phyloP scores from a whole-genome alignment of 2,329 filamentous ascomycete species.

The Arthrobotrys iridis region DNA sequence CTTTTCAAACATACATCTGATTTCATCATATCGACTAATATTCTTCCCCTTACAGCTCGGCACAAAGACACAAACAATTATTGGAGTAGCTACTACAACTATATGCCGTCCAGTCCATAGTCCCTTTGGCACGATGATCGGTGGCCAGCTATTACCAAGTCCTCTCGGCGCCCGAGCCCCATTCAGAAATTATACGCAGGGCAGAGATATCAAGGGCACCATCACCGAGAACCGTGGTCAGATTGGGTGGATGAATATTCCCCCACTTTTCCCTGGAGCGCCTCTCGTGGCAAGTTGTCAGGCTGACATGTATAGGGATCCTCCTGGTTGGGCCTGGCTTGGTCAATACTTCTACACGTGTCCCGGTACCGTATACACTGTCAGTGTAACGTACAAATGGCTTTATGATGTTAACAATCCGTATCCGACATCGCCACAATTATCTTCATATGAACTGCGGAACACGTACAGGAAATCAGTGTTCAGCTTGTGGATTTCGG shows the following conservation, averaged over 20 bases:
- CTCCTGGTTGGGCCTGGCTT: not conserved
- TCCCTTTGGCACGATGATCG: not conserved
- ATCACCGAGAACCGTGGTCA: not conserved
- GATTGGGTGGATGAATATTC: not conserved
- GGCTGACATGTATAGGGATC: not conserved
- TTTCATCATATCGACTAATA: no score
- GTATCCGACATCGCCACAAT: not conserved
- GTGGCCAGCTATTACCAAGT: not conserved
- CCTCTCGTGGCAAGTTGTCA: not conserved
- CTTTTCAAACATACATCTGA: no score
- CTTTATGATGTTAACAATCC: not conserved
- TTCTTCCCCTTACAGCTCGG: no score
- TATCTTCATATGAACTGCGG: no score
- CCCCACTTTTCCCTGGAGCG: not conserved
- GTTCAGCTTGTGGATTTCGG: not conserved
- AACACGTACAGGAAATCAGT: not conserved
- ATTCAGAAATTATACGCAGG: slow-evolving; percentile 3
- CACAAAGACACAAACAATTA: no score
- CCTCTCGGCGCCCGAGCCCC: not conserved
- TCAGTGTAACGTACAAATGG: slow-evolving; percentile 32
- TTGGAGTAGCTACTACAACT: no score
- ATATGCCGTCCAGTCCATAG: not conserved
- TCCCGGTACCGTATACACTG: not conserved
- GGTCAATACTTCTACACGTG: not conserved
- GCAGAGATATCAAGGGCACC: not conserved